Evolutionary conservation across 2,329 filamentous ascomycete genomes (phyloP), one percentile per base, ranked within the genome.

Genomic region (Pseudodiploospora longispora): DNA sequence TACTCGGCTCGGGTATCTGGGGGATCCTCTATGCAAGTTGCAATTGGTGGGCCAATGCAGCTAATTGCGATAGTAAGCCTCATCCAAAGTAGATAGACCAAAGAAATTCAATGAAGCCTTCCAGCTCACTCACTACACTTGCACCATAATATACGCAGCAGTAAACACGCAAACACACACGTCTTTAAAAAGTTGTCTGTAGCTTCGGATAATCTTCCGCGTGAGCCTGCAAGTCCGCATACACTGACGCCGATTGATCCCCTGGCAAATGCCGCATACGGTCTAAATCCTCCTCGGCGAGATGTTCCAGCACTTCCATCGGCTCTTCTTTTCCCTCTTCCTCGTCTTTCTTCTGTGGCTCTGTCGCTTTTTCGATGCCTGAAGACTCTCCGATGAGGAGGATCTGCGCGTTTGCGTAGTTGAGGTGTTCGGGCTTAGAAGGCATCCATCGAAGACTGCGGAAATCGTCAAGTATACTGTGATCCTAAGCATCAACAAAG

Each of bases 401-500:
- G 43, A 95, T 74, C 58, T 95, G 87, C 0, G 84, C 77, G 51
- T 87, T 85, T 31, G 73, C 73, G 57, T 86, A 87, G 54, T 91
- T 75, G 3, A 95, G 70, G 52, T 89, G 80, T 46, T 84, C 78
- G 0, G 88, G 85, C 51, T 82, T 71, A 1, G 86, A 72, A 1
- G 86, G 80, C 44, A 80, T 72, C 89, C 89, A 95, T 37, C 85
- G 80, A 2, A 85, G 71, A 6, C 76, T 73, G 10, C 74, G 68
- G 56, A 95, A 95, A 48, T 86, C 83, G 3, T 87, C 75, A 30
- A 80, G 70, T 27, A 93, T 69, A 33, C 82, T 83, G 44, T 10
- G 4, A 12, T 4, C 19, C 19, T 19, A 19, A 19, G 19, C 19
- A 19, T 19, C 19, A 7, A 30, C 6, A 28, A 35, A 4, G 7